Evolutionary conservation across 2,329 filamentous ascomycete genomes (phyloP).

Genomic region (Sarocladiaceae sp.): DNA sequence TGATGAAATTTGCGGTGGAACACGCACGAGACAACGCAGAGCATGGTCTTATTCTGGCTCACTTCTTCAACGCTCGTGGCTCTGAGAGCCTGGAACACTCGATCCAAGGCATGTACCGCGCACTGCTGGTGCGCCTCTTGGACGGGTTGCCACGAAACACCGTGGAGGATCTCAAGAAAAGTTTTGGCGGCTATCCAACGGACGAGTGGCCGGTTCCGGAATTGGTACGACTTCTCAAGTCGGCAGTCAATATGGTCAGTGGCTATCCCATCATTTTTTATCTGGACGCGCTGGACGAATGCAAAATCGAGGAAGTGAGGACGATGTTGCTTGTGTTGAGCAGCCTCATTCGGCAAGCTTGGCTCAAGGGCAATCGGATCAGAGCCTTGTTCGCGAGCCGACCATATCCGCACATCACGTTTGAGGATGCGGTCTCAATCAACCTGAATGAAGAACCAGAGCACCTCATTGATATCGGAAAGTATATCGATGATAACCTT

Average conservation of each 20-base stretch:
- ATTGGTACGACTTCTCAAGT: background rate
- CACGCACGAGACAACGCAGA: no score
- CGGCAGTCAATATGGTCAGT: background rate
- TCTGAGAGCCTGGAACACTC: background rate
- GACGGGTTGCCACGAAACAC: no score
- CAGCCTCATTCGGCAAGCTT: background rate
- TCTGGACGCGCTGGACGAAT: slow-evolving; percentile 29
- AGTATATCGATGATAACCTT: no score
- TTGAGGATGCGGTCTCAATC: no score
- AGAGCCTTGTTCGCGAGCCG: background rate
- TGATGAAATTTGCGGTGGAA: no score
- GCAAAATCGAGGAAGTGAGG: slow-evolving; percentile 8
- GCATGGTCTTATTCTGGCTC: background rate
- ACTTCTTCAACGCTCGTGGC: slow-evolving; percentile 5
- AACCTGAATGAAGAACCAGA: no score
- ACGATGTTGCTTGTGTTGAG: background rate
- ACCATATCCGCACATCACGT: background rate
- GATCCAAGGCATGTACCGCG: background rate
- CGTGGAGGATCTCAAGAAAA: no score
- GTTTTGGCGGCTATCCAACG: background rate
- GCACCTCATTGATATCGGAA: no score
- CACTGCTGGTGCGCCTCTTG: no score
- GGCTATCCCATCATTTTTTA: background rate
- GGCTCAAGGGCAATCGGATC: no score
- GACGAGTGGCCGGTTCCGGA: background rate